phyloP scores from a whole-genome alignment of 495 filamentous ascomycete species.

The Hypoxylon cercidicola region DNA sequence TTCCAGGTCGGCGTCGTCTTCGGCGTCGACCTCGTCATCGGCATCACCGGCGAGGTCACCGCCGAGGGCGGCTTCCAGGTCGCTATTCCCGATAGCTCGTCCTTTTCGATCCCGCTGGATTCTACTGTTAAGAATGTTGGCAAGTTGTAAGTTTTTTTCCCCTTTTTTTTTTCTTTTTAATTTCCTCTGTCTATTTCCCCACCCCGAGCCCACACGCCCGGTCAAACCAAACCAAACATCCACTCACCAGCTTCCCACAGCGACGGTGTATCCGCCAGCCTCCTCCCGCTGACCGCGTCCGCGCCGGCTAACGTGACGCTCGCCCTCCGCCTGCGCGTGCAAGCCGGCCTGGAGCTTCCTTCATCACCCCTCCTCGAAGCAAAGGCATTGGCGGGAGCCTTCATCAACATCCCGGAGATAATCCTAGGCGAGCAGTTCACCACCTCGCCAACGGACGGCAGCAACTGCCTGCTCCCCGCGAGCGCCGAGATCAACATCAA shows the following conservation, averaged over 20 bases:
- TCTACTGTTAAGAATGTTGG: conserved; percentile 26
- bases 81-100: conserved; percentile 44
- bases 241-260: conserved; percentile 25
- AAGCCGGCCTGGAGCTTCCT: conserved; percentile 40
- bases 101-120: conserved; percentile 42
- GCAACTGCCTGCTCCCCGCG: conserved; percentile 39
- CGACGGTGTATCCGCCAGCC: conserved; percentile 36
- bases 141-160: conserved; percentile 39
- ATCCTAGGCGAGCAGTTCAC: conserved; percentile 35
- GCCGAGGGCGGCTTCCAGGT: conserved; percentile 46
- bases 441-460: conserved; percentile 14
- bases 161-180: background rate
- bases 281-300: conserved; percentile 43
- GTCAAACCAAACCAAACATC: background rate
- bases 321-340: conserved; percentile 40
- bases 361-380: conserved; percentile 34
- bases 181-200: background rate
- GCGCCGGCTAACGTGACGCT: conserved; percentile 43
- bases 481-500: conserved; percentile 46
- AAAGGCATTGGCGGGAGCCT: conserved; percentile 42
- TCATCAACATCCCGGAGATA: conserved; percentile 42
- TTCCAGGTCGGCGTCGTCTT: conserved; percentile 47
- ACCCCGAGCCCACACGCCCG: background rate
- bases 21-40: conserved; percentile 41
- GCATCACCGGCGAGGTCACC: conserved; percentile 34